Base-by-base conservation (phyloP, 129 eudicot species). In the Glebionis coronaria region DNA sequence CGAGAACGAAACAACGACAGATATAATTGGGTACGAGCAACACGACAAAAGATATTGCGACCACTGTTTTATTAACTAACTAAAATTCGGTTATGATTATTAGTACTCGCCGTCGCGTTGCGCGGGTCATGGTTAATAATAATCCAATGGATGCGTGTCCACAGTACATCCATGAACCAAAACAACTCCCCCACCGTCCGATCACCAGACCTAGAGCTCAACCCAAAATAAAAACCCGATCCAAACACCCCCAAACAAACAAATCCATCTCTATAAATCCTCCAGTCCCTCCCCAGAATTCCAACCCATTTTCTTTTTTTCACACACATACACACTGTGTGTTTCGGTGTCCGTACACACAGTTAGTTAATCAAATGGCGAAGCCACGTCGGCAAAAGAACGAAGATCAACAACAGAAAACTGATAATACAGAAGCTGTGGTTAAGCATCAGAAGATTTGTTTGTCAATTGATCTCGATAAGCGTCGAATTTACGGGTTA, bases 391-490 rank as follows among this genome's bases (percentile, higher is more conserved):
- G 86, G 82, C 89, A 82, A 47, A 92, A 92, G 75, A 92, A 78
- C 44, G 98, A 92, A 67, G 94, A 85, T 35, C 42, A 35, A 51
- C 90, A 88, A 51, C 90, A 88, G 81, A 84, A 78, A 63, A 68
- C 73, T 5, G 89, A 85, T 47, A 53, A 19, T 77, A 71, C 90
- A 2, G 97, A 86, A 65, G 92, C 99, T 63, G 83, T 90, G 28
- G 95, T 90, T 18, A 81, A 76, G 58, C 97, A 94, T 68, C 99
- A 94, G 86, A 94, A 90, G 90, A 79, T 94, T 3, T 94, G 99
- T 50, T 82, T 94, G 21, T 81, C 95, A 3, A 87, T 94, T 63
- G 97, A 94, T 62, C 73, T 83, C 78, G 82, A 79, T 1, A 87
- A 85, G 53, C 94, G 90, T 49, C 85, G 85, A 56, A 79, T 94